These are phyloP conservation scores for Penicillium fimorum DNA, from an alignment of 495 filamentous ascomycete species.

Conservation along the genomic window DNA sequence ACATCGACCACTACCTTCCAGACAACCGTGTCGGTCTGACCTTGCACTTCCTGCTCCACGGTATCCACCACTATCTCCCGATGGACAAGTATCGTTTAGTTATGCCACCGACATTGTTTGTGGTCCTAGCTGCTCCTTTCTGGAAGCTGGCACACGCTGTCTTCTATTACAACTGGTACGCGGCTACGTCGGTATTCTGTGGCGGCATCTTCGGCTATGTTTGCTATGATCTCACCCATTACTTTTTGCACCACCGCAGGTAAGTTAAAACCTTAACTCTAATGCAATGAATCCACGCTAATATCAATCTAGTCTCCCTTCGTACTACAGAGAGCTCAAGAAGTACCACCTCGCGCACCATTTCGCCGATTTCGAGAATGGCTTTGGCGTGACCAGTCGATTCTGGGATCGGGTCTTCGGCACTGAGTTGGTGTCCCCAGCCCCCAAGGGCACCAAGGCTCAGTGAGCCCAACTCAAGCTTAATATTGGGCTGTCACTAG, in stretches of 20 bases:
- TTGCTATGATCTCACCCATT: slow-evolving; percentile 96
- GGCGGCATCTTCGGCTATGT: slow-evolving; percentile 95
- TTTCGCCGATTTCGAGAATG: slow-evolving; percentile 93
- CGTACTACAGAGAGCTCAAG: slow-evolving; percentile 86
- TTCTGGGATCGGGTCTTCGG: slow-evolving; percentile 96
- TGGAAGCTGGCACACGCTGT: slow-evolving; percentile 87
- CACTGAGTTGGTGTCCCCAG: slow-evolving; percentile 64
- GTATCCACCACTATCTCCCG: slow-evolving; percentile 96
- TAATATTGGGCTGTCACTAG: slow-evolving; percentile 1
- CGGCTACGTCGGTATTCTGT: slow-evolving; percentile 72
- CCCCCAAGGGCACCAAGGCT: slow-evolving; percentile 53
- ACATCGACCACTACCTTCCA: slow-evolving; percentile 86
- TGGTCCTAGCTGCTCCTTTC: slow-evolving; percentile 82
- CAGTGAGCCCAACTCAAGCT: slow-evolving; percentile 39
- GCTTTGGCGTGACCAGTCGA: slow-evolving; percentile 97
- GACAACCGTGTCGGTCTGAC: slow-evolving; percentile 90
- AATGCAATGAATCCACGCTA: slow-evolving; percentile 6
- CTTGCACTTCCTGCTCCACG: slow-evolving; percentile 90
- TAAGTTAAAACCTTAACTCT: slow-evolving; percentile 36
- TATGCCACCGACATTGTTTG: slow-evolving; percentile 91
- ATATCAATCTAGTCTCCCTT: slow-evolving; percentile 58
- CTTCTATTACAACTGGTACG: slow-evolving; percentile 82
- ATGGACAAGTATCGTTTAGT: slow-evolving; percentile 98
- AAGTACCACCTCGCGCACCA: slow-evolving; percentile 97
- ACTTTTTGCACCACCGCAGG: slow-evolving; percentile 98